Percentiles rank a stretch among this genome's conserved stretches.
phyloP scores from a whole-genome alignment of 768 basidiomycete species.

The Piloderma croceum region DNA sequence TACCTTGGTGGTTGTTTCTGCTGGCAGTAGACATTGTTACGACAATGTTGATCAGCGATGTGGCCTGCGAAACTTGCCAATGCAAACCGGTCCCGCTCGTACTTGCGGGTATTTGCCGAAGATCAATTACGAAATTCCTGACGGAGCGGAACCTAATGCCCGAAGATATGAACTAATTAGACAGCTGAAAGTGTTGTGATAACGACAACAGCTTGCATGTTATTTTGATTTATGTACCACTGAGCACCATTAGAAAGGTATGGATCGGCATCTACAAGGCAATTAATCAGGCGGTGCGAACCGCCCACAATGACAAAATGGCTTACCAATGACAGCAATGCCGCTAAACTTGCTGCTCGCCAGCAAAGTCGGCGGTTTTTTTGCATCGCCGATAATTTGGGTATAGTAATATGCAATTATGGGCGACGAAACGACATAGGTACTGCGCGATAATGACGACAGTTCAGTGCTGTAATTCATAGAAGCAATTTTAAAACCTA shows the following conservation, averaged over 20 bases:
- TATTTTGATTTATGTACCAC: slow-evolving; percentile 47
- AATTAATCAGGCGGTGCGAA: neutral
- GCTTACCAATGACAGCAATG: slow-evolving; percentile 69
- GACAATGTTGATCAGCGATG: slow-evolving; percentile 66
- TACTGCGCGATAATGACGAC: slow-evolving; percentile 38
- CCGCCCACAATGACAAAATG: neutral
- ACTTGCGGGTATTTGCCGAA: slow-evolving; percentile 47
- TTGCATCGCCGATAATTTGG: slow-evolving; percentile 71
- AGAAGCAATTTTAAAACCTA: slow-evolving; percentile 21
- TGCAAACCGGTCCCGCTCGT: slow-evolving; percentile 64
- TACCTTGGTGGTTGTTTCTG: slow-evolving; percentile 66
- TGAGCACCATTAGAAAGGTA: slow-evolving; percentile 41
- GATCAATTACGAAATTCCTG: slow-evolving; percentile 71
- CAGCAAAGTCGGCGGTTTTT: slow-evolving; percentile 58
- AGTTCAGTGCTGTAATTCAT: slow-evolving; percentile 1
- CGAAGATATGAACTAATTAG: too few species aligned
- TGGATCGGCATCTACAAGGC: slow-evolving; percentile 57
- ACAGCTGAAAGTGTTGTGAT: too few species aligned
- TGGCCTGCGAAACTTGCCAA: slow-evolving; percentile 81
- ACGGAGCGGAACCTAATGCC: slow-evolving; percentile 68
- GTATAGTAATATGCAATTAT: slow-evolving; percentile 75
- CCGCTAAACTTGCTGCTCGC: slow-evolving; percentile 59
- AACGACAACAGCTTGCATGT: too few species aligned
- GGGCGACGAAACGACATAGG: slow-evolving; percentile 61
- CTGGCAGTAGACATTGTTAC: slow-evolving; percentile 62